phyloP scores from a whole-genome alignment of 1,284 basidiomycete genomes.

The Trichosporon sp. region DNA sequence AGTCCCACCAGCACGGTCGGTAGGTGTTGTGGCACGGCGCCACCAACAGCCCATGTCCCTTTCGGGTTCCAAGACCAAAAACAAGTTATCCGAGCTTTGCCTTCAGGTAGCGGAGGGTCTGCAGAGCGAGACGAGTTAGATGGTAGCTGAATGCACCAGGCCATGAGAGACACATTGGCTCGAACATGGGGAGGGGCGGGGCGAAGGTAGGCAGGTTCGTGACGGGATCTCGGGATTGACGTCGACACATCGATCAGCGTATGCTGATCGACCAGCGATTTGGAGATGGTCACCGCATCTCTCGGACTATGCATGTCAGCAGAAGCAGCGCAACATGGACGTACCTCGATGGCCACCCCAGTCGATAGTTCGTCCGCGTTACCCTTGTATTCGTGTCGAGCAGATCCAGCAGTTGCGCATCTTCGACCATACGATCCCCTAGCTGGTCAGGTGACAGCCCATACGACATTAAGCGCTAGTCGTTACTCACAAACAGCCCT shows the following conservation, averaged over 20 bases:
- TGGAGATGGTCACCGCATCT: conserved; percentile 87
- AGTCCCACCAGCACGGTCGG: conserved; percentile 74
- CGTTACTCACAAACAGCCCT: conserved; percentile 59
- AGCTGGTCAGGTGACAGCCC: background rate
- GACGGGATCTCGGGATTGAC: conserved; percentile 81
- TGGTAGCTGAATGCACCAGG: conserved; percentile 80
- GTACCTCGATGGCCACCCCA: conserved; percentile 95
- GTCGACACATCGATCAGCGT: conserved; percentile 90
- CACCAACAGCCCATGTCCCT: conserved; percentile 73
- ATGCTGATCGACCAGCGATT: conserved; percentile 69
- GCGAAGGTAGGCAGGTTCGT: conserved; percentile 88
- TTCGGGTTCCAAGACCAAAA: conserved; percentile 97
- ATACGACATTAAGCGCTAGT: background rate
- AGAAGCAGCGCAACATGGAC: conserved; percentile 8
- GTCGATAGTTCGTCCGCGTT: conserved; percentile 77
- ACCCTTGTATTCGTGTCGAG: conserved; percentile 80
- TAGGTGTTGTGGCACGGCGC: conserved; percentile 60
- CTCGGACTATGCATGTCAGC: conserved; percentile 59
- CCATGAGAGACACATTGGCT: conserved; percentile 79
- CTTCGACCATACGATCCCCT: conserved; percentile 87
- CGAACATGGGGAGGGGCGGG: conserved; percentile 92
- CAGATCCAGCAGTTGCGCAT: conserved; percentile 74
- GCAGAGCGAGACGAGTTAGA: conserved; percentile 25
- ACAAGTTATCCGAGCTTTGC: conserved; percentile 68
- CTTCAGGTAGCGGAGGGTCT: conserved; percentile 45